A percentile compares a stretch with the other conserved stretches of the same genome.
Evolutionary conservation across 2,329 filamentous ascomycete species (phyloP).

Genomic region (Aspergillus ibericus): DNA sequence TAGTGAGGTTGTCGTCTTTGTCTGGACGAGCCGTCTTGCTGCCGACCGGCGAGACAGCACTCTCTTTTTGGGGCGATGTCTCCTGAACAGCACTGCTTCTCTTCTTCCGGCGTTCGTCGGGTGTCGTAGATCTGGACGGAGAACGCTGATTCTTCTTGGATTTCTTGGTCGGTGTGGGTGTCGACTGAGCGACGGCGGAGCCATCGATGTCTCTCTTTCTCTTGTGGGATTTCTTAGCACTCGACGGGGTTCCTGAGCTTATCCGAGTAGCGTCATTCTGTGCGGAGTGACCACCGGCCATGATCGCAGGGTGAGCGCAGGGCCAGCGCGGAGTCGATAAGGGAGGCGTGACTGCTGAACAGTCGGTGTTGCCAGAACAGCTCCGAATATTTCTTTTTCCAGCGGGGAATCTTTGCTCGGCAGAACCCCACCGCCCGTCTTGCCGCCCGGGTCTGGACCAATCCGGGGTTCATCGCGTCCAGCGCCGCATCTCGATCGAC

Average conservation of each 20-base stretch:
- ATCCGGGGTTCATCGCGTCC: constrained; percentile 8
- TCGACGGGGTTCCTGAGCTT: constrained; percentile 18
- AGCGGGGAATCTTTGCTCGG: constrained; percentile 28
- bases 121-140: constrained; percentile 12
- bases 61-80: constrained; percentile 27
- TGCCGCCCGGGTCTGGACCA: constrained; percentile 22
- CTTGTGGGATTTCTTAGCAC: constrained; percentile 31
- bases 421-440: constrained; percentile 24
- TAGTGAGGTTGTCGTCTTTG: constrained; percentile 18
- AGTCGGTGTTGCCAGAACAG: constrained; percentile 20
- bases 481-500: neutral
- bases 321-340: constrained; percentile 1
- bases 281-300: constrained; percentile 50
- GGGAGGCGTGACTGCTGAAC: constrained; percentile 10
- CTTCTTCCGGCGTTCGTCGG: constrained; percentile 35
- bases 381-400: constrained; percentile 23
- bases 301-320: constrained; percentile 28
- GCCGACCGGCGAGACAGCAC: constrained; percentile 28
- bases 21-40: constrained; percentile 28
- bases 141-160: constrained; percentile 29
- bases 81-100: constrained; percentile 37
- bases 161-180: constrained; percentile 42
- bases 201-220: constrained; percentile 35
- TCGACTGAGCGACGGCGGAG: constrained; percentile 23
- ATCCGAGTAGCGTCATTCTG: constrained; percentile 47